Evolutionary conservation across 805 yeast genomes (phyloP).

Genomic region (Ogataea minuta): DNA sequence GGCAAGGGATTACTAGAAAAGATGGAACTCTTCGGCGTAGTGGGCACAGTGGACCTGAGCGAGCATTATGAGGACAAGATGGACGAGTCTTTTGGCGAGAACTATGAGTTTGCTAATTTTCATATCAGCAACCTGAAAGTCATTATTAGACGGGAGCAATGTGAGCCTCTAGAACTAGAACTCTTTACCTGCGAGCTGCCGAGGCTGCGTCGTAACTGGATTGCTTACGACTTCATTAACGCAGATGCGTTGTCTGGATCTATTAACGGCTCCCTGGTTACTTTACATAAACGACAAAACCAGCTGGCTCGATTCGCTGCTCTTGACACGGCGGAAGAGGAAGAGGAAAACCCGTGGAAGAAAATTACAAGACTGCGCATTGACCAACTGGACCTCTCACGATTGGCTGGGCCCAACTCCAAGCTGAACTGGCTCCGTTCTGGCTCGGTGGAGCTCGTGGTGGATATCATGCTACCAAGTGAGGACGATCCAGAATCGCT

Average conservation of each 20-base stretch:
- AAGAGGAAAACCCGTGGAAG: conserved; percentile 43
- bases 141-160: conserved; percentile 15
- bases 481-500: conserved; percentile 33
- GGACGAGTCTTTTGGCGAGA: conserved; percentile 27
- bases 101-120: conserved; percentile 40
- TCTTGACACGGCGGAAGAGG: conserved; percentile 30
- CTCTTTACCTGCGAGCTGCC: conserved; percentile 68
- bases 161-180: conserved; percentile 45
- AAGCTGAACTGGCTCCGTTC: conserved; percentile 70
- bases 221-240: conserved; percentile 64
- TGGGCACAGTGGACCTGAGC: conserved; percentile 34
- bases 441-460: conserved; percentile 67
- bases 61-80: conserved; percentile 14
- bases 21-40: conserved; percentile 47
- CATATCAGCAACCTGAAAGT: conserved; percentile 53
- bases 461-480: conserved; percentile 71
- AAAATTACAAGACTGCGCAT: conserved; percentile 46
- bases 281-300: conserved; percentile 71
- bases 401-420: conserved; percentile 29
- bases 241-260: conserved; percentile 73
- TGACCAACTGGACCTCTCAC: conserved; percentile 37
- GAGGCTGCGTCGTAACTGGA: conserved; percentile 53
- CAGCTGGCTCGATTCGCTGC: conserved; percentile 45
- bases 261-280: conserved; percentile 69
- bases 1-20: conserved; percentile 53